Base-by-base conservation (phyloP, 495 filamentous ascomycete genomes). In the Lasiosphaeria hispida region DNA sequence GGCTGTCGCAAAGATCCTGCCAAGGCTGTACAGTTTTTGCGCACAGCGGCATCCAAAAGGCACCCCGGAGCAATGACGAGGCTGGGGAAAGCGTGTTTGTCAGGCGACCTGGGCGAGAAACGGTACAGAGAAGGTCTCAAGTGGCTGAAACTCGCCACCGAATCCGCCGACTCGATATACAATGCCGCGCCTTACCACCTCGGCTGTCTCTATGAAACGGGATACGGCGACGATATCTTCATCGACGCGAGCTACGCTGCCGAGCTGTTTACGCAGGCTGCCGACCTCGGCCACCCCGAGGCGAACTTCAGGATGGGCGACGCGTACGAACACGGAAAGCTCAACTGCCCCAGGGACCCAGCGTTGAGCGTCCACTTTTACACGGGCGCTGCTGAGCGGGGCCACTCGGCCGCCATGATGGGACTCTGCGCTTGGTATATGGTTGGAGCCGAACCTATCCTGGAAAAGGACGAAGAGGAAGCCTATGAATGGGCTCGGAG, bases 341-440 rank as follows among this genome's bases (percentile, higher is more conserved):
- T 97, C 14, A 83, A 80, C 58, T 97, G 94, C 70, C 94, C 94
- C 0, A 82, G 84, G 18, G 94, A 99, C 70, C 90, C 95, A 3
- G 92, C 92, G 2, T 72, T 99, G 51, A 96, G 91, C 63, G 91
- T 99, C 15, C 94, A 99, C 69, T 97, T 96, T 67, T 99, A 99
- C 71, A 97, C 92, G 7, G 86, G 84, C 4, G 94, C 94, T 9
- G 94, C 94, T 10, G 89, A 95, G 62, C 75, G 79, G 10, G 90
- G 89, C 1, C 89, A 96, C 69, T 79, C 91, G 0, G 79, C 87
- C 41, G 94, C 92, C n/a, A 96, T 96, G 93, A 96, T 99, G 92
- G 92, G 91, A 14, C 80, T 99, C 18, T 97, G 94, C 69, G 94
- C 94, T 11, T 99, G 94, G 94, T 99, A 97, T 71, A 86, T 99